Conservation (phyloP, 495 filamentous ascomycete species). For the Aspergillus biplanus region DNA sequence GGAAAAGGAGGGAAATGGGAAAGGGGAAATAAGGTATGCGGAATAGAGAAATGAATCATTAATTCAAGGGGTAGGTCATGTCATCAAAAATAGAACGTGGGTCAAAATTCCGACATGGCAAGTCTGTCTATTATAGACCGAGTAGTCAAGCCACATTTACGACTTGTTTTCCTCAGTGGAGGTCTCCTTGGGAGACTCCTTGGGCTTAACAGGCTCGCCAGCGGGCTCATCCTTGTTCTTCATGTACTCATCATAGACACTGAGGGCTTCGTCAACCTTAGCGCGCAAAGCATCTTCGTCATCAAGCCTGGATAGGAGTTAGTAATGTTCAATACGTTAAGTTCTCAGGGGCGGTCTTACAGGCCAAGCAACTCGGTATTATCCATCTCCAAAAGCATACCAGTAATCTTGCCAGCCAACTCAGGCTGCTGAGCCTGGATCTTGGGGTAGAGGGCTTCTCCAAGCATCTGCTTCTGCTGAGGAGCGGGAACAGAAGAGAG, state of each 20-base stretch:
- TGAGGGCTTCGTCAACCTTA: constrained; percentile 97
- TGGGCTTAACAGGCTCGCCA: constrained; percentile 43
- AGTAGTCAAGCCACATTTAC: constrained; percentile 36
- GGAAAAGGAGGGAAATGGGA: constrained; percentile 25
- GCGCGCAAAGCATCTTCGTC: constrained; percentile 86
- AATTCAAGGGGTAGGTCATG: constrained; percentile 37
- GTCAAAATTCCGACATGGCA: constrained; percentile 38
- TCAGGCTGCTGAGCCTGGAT: constrained; percentile 91
- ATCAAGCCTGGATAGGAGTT: constrained; percentile 65
- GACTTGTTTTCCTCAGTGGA: constrained; percentile 53
- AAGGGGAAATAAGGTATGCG: constrained; percentile 33
- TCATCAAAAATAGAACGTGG: constrained; percentile 50
- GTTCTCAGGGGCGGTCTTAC: constrained; percentile 63
- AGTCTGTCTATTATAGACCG: constrained; percentile 14
- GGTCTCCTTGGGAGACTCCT: constrained; percentile 49
- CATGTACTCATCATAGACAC: constrained; percentile 97
- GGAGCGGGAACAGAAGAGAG: constrained; percentile 59
- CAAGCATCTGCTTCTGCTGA: constrained; percentile 97
- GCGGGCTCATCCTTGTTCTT: constrained; percentile 65
- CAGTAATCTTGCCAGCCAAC: constrained; percentile 97
- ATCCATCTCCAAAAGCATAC: constrained; percentile 99
- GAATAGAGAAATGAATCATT: constrained; percentile 34
- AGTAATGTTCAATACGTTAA: constrained; percentile 23
- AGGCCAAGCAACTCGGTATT: constrained; percentile 88
- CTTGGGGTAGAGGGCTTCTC: constrained; percentile 97